Evolutionary conservation across 2,329 filamentous ascomycete genomes (phyloP), one percentile per base, ranked within the genome.

Genomic region (Rosellinia necatrix): DNA sequence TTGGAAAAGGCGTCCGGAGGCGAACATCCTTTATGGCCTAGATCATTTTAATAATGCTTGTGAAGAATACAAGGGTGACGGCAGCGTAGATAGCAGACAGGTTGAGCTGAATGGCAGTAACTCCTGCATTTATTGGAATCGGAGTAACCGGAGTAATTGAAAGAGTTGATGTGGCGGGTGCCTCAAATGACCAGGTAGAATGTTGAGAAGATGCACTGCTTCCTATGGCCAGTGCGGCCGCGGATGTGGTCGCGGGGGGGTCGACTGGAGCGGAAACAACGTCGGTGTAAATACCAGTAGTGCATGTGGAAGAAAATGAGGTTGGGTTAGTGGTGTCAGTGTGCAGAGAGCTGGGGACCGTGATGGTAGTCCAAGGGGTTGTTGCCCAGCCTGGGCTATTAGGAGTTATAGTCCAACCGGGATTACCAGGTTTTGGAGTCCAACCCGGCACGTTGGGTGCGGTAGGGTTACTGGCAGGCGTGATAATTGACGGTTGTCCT

Each of bases 251-350:
- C 29, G 41, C 40, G 37, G 41, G 25, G 22, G 42, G 22, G 17
- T 21, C 27, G 35, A 25, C 13, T 10, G 47, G 27, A 5, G 49
- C 38, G 8, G 59, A 52, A 49, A 62, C 41, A 30, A 60, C 38
- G 29, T 62, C 50, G 2, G 53, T 60, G 24, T 52, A 62, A 13
- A 55, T 50, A 43, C 49, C 53, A 21, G 59, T 62, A 13, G 57
- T 62, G 34, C 59, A 62, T 19, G 56, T 51, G 9, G 59, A 58
- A 25, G 59, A 55, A 22, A 12, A 38, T 21, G 37, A 7, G n/a
- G 46, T 21, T 22, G 44, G 17, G 15, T 24, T 24, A 38, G 41
- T 24, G 15, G 15, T 34, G 3, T 32, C 34, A 9, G 46, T 53
- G 4, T 58, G 42, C 17, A 52, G 34, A 42, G 55, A 25, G 12